phyloP scores from a whole-genome alignment of 2,329 filamentous ascomycete genomes.

The Ophiostoma quercus region DNA sequence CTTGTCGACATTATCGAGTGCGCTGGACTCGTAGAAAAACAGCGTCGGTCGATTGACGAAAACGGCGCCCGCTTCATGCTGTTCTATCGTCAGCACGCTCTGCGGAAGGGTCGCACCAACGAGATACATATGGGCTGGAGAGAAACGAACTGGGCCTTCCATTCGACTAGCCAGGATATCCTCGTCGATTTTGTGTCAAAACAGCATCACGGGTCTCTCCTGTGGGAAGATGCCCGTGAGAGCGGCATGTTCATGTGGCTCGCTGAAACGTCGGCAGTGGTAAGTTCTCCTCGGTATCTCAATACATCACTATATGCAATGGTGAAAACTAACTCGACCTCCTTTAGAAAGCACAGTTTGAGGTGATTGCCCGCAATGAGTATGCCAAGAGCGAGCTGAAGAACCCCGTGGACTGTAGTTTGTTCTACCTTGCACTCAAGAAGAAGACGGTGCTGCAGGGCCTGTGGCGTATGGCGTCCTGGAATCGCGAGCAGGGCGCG shows the following conservation, averaged over 20 bases:
- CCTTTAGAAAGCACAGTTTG: slow-evolving; percentile 67
- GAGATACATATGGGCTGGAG: slow-evolving; percentile 66
- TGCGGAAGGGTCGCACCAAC: slow-evolving; percentile 60
- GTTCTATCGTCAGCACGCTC: slow-evolving; percentile 75
- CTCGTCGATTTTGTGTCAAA: slow-evolving; percentile 74
- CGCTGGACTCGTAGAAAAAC: slow-evolving; percentile 74
- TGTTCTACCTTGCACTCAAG: slow-evolving; percentile 83
- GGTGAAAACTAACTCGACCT: not conserved
- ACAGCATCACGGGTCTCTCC: slow-evolving; percentile 72
- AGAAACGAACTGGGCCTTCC: slow-evolving; percentile 81
- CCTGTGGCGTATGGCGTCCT: slow-evolving; percentile 88
- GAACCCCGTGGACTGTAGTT: slow-evolving; percentile 82
- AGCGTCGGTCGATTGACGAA: slow-evolving; percentile 82
- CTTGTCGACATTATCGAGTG: slow-evolving; percentile 81
- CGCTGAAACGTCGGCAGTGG: slow-evolving; percentile 67
- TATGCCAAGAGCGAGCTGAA: slow-evolving; percentile 84
- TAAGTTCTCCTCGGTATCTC: slow-evolving; percentile 41
- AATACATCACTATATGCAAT: not conserved
- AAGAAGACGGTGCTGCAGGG: slow-evolving; percentile 90
- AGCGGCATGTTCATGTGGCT: slow-evolving; percentile 96
- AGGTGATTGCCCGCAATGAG: slow-evolving; percentile 85
- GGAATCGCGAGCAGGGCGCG: slow-evolving; percentile 77
- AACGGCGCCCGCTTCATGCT: slow-evolving; percentile 84
- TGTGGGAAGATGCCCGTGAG: slow-evolving; percentile 80
- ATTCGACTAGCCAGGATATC: slow-evolving; percentile 83